A percentile compares a stretch with the other conserved stretches of the same genome.
Conservation (phyloP, 164 flowering plant species). For the Cinnamomum chago region DNA sequence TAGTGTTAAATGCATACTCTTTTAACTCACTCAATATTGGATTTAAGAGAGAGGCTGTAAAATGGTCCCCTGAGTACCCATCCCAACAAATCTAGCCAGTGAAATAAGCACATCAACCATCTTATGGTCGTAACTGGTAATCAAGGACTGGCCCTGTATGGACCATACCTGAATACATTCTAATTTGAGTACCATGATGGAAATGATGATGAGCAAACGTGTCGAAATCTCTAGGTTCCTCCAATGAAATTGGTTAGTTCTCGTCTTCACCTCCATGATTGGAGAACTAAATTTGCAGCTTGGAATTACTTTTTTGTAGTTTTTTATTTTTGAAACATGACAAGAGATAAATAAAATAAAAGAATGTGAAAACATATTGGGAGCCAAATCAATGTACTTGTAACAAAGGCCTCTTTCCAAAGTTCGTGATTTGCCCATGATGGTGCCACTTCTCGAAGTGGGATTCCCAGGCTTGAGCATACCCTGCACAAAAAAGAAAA, state of each 20-base stretch:
- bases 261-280: neutral
- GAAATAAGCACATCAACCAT: too few relatives aligned
- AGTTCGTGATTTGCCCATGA: conserved; percentile 55
- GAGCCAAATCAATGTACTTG: conserved; percentile 43
- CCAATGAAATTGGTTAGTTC: neutral
- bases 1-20: too few relatives aligned
- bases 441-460: conserved; percentile 74
- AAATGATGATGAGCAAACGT: too few relatives aligned
- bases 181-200: too few relatives aligned
- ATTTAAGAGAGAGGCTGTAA: too few relatives aligned
- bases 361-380: neutral
- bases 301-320: neutral
- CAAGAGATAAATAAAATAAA: neutral
- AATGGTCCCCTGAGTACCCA: too few relatives aligned
- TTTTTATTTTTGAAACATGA: neutral
- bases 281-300: neutral
- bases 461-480: conserved; percentile 59
- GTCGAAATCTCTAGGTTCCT: neutral
- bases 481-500: conserved; percentile 36
- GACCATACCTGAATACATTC: too few relatives aligned
- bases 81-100: too few relatives aligned
- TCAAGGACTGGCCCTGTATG: too few relatives aligned
- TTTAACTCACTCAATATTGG: too few relatives aligned
- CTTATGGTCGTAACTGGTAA: too few relatives aligned
- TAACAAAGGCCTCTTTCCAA: conserved; percentile 89